Conservation (phyloP, 2,329 filamentous ascomycete genomes). For the Juglanconis juglandina region DNA sequence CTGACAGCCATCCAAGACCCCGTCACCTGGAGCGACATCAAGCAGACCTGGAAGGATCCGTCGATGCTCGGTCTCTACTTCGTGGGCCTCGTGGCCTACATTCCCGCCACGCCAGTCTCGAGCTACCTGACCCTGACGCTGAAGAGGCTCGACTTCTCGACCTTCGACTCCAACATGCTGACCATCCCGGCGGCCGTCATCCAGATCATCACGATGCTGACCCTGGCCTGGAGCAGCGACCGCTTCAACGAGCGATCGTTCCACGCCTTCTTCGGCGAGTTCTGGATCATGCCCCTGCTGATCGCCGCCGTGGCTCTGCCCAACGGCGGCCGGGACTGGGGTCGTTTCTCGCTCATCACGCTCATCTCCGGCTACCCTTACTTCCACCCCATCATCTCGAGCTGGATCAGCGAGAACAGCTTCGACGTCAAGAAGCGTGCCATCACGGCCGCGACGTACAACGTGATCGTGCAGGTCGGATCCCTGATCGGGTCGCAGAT, state of each 20-base stretch:
- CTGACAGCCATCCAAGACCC: slow-evolving; percentile 44
- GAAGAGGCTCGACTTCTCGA: slow-evolving; percentile 53
- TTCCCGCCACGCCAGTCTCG: slow-evolving; percentile 44
- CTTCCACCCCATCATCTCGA: slow-evolving; percentile 52
- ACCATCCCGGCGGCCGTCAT: slow-evolving; percentile 56
- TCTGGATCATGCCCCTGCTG: slow-evolving; percentile 51
- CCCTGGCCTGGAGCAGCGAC: slow-evolving; percentile 52
- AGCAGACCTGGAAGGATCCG: slow-evolving; percentile 40
- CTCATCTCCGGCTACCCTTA: slow-evolving; percentile 55
- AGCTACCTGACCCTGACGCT: slow-evolving; percentile 55
- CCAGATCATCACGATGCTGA: slow-evolving; percentile 55
- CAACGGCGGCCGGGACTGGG: slow-evolving; percentile 46
- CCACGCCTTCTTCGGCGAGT: slow-evolving; percentile 48
- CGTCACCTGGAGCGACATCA: slow-evolving; percentile 39
- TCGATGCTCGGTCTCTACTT: slow-evolving; percentile 50
- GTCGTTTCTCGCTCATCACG: slow-evolving; percentile 47
- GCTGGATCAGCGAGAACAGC: slow-evolving; percentile 49
- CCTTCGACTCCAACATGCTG: slow-evolving; percentile 60
- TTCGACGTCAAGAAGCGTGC: slow-evolving; percentile 49
- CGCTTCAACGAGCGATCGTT: slow-evolving; percentile 52
- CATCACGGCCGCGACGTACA: slow-evolving; percentile 45
- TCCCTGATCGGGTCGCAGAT: slow-evolving; percentile 43
- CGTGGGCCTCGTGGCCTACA: slow-evolving; percentile 46
- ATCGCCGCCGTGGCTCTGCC: slow-evolving; percentile 49
- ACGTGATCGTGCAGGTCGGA: slow-evolving; percentile 45